Base-by-base conservation (phyloP, 495 filamentous ascomycete genomes). In the Aspergillus affinis region DNA sequence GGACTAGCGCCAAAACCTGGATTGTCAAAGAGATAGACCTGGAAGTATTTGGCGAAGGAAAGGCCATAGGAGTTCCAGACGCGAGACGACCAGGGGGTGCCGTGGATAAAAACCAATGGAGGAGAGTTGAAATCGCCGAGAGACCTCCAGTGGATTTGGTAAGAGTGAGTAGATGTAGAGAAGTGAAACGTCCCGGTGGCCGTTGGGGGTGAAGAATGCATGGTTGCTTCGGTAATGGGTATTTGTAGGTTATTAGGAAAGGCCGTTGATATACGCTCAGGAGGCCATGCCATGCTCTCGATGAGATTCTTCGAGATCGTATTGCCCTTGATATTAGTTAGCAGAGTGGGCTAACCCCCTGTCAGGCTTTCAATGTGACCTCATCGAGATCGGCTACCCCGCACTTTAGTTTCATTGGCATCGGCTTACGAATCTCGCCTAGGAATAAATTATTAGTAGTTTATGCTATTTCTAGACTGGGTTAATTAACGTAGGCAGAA, bases 21-120 rank as follows among this genome's bases (percentile, higher is more conserved):
- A 29, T 71, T 72, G 58, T 76, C 74, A 51, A 70, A 75, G n/a
- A 76, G 63, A 54, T 76, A 71, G 58, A 76, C 65, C n/a, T 63
- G 57, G 54, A 68, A 73, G 41, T 64, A 51, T 17, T 32, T 48
- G 9, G 71, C 48, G 27, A 75, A 60, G 9, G 71, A 53, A 12
- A 58, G 53, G 2, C 72, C 74, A 27, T 67, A 65, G 32, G 60
- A 30, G 8, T 44, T n/a, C 72, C 72, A 76, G n/a, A 75, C 61
- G 13, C 18, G 45, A 0, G 71, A 75, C 45, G 71, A 74, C 73
- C 73, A 75, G 0, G 73, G 73, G 0, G 73, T 75, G 50, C 73
- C 73, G 55, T 75, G 73, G 3, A 75, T 48, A 45, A 75, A 74
- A 17, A 75, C 58, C 8, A 75, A 27, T 13, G 73, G 71, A 19